Evolutionary conservation across 495 filamentous ascomycete genomes (phyloP), one percentile per base, ranked within the genome.

Genomic region (Elaphomyces granulatus): DNA sequence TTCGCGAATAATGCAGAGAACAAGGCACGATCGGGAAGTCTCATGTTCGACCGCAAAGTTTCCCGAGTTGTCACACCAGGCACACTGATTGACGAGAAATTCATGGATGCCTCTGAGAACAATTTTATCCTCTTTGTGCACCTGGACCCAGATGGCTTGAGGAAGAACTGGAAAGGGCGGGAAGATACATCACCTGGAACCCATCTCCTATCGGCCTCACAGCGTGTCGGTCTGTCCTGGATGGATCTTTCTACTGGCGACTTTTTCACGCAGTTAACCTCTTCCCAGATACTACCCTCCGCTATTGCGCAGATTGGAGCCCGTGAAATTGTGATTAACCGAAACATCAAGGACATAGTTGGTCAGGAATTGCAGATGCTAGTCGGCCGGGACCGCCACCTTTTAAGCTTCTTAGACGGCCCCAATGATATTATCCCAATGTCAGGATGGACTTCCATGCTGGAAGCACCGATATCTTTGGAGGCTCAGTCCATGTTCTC

Each of bases 71-170:
- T 99, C 54, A 94, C 90, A 0, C 87, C 92, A 0, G 90, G 90
- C 7, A 99, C 90, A 1, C 60, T 96, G 32, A 94, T 96, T 48
- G 90, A 99, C 55, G 92, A 99, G 58, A 86, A 87, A 45, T 96
- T 95, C 56, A 82, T 96, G 65, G 82, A 95, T 50, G 80, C 85
- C 0, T 86, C 80, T 38, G 77, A 84, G 45, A 93, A 92, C 54
- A 94, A 95, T 53, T 98, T 86, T 53, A 58, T 98, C 31, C 71
- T 96, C 45, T 77, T 81, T 28, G 68, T 94, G 28, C 73, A 87
- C 49, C 41, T 70, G 10, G 63, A 73, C 41, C 47, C 47, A 20
- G 47, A 48, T 23, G 19, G 19, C 10, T 14, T 17, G 17, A 28
- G 6, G 23, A 6, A 6, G 23, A 6, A 28, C 6, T 28, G 6